Percentiles rank a stretch among this genome's conserved stretches.
These are phyloP conservation scores for Lichtheimia ornata DNA, from an alignment of 371 early-diverging fungal genomes.

Conservation along the genomic window DNA sequence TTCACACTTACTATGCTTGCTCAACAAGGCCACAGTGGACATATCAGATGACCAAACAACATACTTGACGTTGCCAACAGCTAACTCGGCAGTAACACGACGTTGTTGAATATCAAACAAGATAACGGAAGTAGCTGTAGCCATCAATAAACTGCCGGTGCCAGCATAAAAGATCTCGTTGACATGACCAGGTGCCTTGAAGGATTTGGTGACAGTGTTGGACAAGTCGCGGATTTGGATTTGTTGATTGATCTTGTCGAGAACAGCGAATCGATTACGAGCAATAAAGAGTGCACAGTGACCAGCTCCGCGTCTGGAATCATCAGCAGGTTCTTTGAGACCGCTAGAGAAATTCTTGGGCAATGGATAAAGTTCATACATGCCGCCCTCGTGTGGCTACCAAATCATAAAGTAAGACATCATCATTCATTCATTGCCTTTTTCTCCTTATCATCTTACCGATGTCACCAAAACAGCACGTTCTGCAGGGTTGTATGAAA, in stretches of 20 bases:
- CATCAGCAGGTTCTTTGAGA: slow-evolving; percentile 61
- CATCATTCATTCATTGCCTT: too few relatives aligned
- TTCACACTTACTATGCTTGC: slow-evolving; percentile 80
- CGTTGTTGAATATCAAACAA: slow-evolving; percentile 90
- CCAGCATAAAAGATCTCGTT: slow-evolving; percentile 89
- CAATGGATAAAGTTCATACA: slow-evolving; percentile 83
- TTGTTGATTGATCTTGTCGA: slow-evolving; percentile 78
- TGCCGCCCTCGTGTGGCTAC: slow-evolving; percentile 82
- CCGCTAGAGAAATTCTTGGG: slow-evolving; percentile 76
- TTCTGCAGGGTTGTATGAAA: slow-evolving; percentile 96
- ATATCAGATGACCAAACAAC: slow-evolving; percentile 89
- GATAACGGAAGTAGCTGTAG: slow-evolving; percentile 82
- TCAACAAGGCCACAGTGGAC: slow-evolving; percentile 83
- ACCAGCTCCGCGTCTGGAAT: slow-evolving; percentile 78
- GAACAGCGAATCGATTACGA: slow-evolving; percentile 93
- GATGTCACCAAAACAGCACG: slow-evolving; percentile 82
- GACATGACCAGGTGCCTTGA: slow-evolving; percentile 76
- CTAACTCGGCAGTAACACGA: slow-evolving; percentile 72
- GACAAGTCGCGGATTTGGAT: slow-evolving; percentile 82
- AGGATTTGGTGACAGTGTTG: slow-evolving; percentile 87
- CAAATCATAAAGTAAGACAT: neutral
- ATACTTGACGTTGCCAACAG: slow-evolving; percentile 83
- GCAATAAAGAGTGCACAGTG: slow-evolving; percentile 90
- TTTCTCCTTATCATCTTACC: slow-evolving; percentile 27
- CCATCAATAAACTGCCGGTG: slow-evolving; percentile 79